phyloP scores from a whole-genome alignment of 140 eudicot genomes.

The Flaveria floridana region DNA sequence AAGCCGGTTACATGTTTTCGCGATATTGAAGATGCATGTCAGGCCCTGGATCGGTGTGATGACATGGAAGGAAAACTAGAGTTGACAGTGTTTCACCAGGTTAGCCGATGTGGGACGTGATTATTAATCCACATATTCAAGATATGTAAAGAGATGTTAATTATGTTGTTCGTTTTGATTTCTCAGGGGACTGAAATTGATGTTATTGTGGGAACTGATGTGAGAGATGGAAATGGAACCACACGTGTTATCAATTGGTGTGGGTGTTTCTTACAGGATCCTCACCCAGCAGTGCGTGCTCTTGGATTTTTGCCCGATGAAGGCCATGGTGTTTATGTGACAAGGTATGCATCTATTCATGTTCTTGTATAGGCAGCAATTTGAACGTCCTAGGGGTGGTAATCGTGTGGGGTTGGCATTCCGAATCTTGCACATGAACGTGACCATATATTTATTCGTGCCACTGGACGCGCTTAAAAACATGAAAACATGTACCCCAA shows the following conservation, averaged over 20 bases:
- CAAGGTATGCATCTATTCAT: conserved; percentile 43
- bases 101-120: conserved; percentile 21
- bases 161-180: conserved; percentile 15
- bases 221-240: conserved; percentile 85
- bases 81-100: conserved; percentile 83
- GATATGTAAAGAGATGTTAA: background rate
- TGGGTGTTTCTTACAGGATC: conserved; percentile 79
- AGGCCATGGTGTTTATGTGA: conserved; percentile 87
- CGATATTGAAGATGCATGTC: conserved; percentile 86
- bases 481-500: background rate
- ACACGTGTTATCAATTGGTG: conserved; percentile 82
- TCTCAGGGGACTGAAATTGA: conserved; percentile 71
- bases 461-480: background rate
- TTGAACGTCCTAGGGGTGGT: background rate
- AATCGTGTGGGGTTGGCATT: background rate
- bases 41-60: conserved; percentile 49
- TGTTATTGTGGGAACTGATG: conserved; percentile 77
- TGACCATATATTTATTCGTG: background rate
- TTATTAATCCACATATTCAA: conserved; percentile 8
- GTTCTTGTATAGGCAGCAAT: background rate
- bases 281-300: conserved; percentile 85
- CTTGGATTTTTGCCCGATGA: conserved; percentile 84
- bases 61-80: conserved; percentile 58
- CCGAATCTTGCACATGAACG: background rate
- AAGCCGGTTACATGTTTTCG: conserved; percentile 75